Evolutionary conservation across 768 basidiomycete species (phyloP), one percentile per base, ranked within the genome.

Genomic region (Podaxis sp.): DNA sequence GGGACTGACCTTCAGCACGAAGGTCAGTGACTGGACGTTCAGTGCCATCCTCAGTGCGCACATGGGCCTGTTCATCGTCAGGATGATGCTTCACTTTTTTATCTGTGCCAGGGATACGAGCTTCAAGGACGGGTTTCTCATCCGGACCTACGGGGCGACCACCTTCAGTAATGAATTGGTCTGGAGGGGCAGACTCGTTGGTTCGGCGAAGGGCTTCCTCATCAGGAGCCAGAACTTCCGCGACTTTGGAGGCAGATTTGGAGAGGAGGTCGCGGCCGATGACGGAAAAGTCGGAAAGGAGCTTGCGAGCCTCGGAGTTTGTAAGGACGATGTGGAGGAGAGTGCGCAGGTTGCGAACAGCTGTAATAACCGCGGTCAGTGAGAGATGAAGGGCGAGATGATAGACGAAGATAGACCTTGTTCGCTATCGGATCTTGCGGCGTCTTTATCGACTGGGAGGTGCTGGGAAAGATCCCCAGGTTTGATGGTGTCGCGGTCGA

Each of bases 271-370:
- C 94, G 46, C 93, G 88, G 0, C 92, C 91, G 54, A 93, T 87
- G 63, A 88, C 73, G 9, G 85, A 83, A 66, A 91, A 87, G 74
- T 95, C 93, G 1, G 86, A 83, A 57, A 96, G 75, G 30, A 97
- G 87, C 73, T 97, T 96, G 69, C 95, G 89, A 33, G 92, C 89
- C 77, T 96, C 92, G 0, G 92, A 89, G 77, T 99, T 99, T 71
- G 96, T 96, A 65, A 95, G 81, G 69, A 98, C 80, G 69, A 98
- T 88, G 48, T 85, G 84, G 64, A 93, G 80, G 52, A 99, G 84
- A 0, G 95, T 95, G 66, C 95, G 92, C 15, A 98, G 84, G 75
- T 98, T 93, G 60, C 83, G 82, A 52, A 91, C 85, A 22, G 94
- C 94, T 91, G 5, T 13, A 54, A 8, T 17, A 2, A 46, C 5